phyloP scores from a whole-genome alignment of 2,329 filamentous ascomycete genomes.

The Trichoderma koningii region DNA sequence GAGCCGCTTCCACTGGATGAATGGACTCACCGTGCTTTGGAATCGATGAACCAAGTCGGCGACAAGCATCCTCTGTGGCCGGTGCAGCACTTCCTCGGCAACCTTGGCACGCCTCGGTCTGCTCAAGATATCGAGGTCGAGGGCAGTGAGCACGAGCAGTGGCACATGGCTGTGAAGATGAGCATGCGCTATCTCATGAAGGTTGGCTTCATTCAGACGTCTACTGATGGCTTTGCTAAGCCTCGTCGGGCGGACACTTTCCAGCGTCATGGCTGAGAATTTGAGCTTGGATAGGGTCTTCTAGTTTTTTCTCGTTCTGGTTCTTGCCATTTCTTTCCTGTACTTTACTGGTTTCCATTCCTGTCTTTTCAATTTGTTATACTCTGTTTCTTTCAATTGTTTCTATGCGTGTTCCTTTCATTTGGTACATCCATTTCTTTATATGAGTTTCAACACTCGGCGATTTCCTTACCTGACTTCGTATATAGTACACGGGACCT shows the following conservation, averaged over 20 bases:
- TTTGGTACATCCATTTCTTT: not conserved
- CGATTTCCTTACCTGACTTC: not conserved
- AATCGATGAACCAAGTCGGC: conserved; percentile 27
- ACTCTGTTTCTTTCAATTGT: not conserved
- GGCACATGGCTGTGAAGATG: conserved; percentile 17
- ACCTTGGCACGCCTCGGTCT: conserved; percentile 1
- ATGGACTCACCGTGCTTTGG: conserved; percentile 29
- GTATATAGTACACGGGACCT: no score
- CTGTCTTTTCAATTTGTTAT: not conserved
- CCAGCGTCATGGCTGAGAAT: conserved; percentile 11
- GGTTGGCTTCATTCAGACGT: conserved; percentile 22
- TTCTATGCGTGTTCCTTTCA: not conserved
- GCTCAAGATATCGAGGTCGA: not conserved
- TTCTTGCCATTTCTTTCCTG: not conserved
- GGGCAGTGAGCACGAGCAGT: conserved; percentile 5
- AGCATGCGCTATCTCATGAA: conserved; percentile 24
- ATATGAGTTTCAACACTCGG: not conserved
- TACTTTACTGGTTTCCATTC: not conserved
- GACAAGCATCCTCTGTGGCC: conserved; percentile 34
- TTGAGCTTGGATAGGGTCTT: not conserved
- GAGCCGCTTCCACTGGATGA: conserved; percentile 26
- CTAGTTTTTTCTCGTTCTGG: not conserved
- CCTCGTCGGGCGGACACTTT: conserved; percentile 20
- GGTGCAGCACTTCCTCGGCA: conserved; percentile 34
- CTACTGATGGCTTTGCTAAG: conserved; percentile 15